A percentile compares a stretch with the other conserved stretches of the same genome.
Evolutionary conservation across 2,329 filamentous ascomycete species (phyloP).

Genomic region (Cryphonectria radicalis): DNA sequence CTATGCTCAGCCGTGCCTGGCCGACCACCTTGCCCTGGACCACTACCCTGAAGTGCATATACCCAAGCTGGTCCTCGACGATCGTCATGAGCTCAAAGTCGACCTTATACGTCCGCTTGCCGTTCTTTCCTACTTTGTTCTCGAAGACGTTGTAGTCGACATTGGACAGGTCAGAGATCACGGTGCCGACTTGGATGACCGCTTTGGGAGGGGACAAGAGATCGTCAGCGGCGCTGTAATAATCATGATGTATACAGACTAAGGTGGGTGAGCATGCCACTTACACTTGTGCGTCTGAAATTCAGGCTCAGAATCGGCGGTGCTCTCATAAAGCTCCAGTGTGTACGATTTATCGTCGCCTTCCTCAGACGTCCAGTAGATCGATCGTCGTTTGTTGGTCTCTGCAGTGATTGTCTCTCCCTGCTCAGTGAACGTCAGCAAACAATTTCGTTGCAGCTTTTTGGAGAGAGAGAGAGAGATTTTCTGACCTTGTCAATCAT

Average conservation of each 20-base stretch:
- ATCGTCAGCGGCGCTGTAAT: not conserved
- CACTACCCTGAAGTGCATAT: conserved; percentile 11
- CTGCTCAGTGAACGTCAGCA: not conserved
- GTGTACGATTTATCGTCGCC: not conserved
- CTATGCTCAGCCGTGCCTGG: conserved; percentile 11
- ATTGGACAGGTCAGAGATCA: conserved; percentile 10
- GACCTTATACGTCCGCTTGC: conserved; percentile 3
- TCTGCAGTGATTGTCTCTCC: conserved; percentile 11
- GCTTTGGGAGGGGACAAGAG: not conserved
- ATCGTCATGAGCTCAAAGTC: conserved; percentile 7
- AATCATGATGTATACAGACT: not conserved
- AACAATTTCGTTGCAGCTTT: no score
- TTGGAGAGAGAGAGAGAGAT: no score
- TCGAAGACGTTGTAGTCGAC: conserved; percentile 10
- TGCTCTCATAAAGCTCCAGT: conserved; percentile 12
- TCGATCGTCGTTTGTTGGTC: conserved; percentile 8
- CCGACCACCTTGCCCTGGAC: conserved; percentile 7
- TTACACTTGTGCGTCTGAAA: conserved; percentile 9
- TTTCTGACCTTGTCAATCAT: conserved; percentile 11
- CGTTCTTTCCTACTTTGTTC: not conserved
- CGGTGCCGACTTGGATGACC: conserved; percentile 12
- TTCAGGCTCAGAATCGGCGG: not conserved
- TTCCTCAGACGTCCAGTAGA: conserved; percentile 5
- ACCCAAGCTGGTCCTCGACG: conserved; percentile 12
- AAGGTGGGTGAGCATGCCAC: not conserved